These are phyloP conservation scores for Leucoagaricus sp. DNA, from an alignment of 1,284 basidiomycete genomes.

Conservation along the genomic window DNA sequence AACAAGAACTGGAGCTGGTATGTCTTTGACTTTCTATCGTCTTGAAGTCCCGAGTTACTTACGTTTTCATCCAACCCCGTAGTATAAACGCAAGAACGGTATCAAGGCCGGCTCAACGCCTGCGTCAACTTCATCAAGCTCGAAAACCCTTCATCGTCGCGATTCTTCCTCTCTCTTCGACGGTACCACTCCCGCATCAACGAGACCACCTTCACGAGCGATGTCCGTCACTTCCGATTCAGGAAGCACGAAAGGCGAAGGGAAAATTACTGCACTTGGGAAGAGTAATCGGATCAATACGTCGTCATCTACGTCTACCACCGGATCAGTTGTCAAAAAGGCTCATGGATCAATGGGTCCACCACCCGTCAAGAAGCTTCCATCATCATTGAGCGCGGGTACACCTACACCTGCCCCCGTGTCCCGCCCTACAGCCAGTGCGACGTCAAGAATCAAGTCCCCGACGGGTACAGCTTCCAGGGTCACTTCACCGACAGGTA, in stretches of 20 bases:
- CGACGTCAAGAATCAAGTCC: slow-evolving; percentile 32
- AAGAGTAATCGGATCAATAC: slow-evolving; percentile 51
- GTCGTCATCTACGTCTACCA: slow-evolving; percentile 17
- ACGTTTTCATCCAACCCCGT: too few relatives aligned
- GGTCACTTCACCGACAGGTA: too few relatives aligned
- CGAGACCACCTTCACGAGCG: slow-evolving; percentile 59
- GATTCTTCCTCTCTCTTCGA: slow-evolving; percentile 56
- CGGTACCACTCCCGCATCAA: slow-evolving; percentile 37
- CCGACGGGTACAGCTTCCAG: slow-evolving; percentile 24
- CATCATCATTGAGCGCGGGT: slow-evolving; percentile 34
- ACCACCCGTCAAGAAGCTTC: slow-evolving; percentile 38
- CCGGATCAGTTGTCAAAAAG: slow-evolving; percentile 26
- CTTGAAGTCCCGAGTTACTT: background rate
- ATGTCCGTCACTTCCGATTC: slow-evolving; percentile 57
- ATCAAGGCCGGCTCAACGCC: slow-evolving; percentile 56
- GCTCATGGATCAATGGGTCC: slow-evolving; percentile 48
- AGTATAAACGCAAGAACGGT: slow-evolving; percentile 76
- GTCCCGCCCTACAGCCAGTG: slow-evolving; percentile 32
- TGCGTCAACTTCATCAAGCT: slow-evolving; percentile 45
- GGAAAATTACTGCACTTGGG: slow-evolving; percentile 39
- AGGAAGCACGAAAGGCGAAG: slow-evolving; percentile 35
- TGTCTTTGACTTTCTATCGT: slow-evolving; percentile 44
- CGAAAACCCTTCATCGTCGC: slow-evolving; percentile 41
- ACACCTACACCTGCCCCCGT: slow-evolving; percentile 38
- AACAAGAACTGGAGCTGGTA: slow-evolving; percentile 87